Evolutionary conservation across 2,329 filamentous ascomycete genomes (phyloP).

Genomic region (Calonectria fujianensis): DNA sequence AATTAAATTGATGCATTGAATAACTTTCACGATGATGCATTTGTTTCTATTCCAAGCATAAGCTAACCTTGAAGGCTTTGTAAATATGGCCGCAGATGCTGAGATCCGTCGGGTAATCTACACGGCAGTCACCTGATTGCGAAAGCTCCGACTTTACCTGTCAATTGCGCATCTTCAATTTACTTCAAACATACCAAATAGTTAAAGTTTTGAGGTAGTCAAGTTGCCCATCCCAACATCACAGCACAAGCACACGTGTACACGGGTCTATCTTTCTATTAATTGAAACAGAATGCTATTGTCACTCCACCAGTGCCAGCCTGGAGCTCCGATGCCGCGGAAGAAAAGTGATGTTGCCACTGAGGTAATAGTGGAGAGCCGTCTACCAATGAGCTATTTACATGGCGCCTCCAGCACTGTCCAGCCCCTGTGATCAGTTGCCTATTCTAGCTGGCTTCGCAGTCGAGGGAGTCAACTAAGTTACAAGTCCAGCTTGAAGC

Average conservation of each 20-base stretch:
- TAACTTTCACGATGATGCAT: too few species aligned
- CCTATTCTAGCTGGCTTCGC: neutral
- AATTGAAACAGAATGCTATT: neutral
- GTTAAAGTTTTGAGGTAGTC: neutral
- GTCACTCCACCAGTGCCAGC: conserved; percentile 14
- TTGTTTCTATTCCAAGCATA: neutral
- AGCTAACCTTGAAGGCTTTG: neutral
- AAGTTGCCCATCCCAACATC: neutral
- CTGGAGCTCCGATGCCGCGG: conserved; percentile 16
- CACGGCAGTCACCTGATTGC: neutral
- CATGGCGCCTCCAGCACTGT: neutral
- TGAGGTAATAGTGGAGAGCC: neutral
- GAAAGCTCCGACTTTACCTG: rapidly evolving
- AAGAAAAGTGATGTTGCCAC: neutral
- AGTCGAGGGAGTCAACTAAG: neutral
- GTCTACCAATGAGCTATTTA: neutral
- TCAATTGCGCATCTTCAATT: neutral
- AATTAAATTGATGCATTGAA: neutral
- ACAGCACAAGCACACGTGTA: neutral
- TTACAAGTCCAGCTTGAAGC: neutral
- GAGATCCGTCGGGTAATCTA: neutral
- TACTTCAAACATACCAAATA: neutral
- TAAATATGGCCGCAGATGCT: neutral
- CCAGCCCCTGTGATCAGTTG: neutral
- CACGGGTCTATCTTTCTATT: neutral